These are phyloP conservation scores for Ceratobasidium sp. DNA, from an alignment of 1,284 basidiomycete genomes.

Conservation along the genomic window DNA sequence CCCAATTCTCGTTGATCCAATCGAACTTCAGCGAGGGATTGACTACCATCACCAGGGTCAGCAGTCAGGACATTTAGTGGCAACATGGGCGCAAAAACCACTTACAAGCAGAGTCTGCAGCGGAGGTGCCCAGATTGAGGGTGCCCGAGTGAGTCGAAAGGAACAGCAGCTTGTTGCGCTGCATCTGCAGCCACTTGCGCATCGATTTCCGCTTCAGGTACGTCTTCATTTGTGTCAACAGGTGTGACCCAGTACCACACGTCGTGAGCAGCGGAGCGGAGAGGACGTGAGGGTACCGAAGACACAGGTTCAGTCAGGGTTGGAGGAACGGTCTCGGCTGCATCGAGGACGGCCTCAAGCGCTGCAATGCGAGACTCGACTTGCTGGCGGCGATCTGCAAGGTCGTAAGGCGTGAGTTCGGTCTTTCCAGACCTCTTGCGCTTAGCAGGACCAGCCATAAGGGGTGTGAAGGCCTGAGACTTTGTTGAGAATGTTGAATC, in stretches of 20 bases:
- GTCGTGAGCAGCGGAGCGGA: background rate
- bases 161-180: background rate
- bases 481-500: no score
- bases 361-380: background rate
- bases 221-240: background rate
- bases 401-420: no score
- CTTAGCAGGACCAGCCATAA: no score
- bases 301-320: background rate
- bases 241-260: constrained; percentile 2
- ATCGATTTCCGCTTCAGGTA: background rate
- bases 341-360: background rate
- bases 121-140: background rate
- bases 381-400: background rate
- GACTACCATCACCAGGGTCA: constrained; percentile 2
- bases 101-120: background rate
- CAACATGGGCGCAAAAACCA: background rate
- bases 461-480: no score
- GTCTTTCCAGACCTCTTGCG: no score
- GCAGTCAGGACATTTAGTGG: background rate
- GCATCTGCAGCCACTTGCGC: background rate
- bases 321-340: background rate
- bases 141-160: background rate
- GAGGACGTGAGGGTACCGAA: background rate
- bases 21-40: constrained; percentile 8
- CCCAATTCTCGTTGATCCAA: constrained; percentile 3